Base-by-base conservation (phyloP, 305 asterid genomes). In the Rubia occidens region DNA sequence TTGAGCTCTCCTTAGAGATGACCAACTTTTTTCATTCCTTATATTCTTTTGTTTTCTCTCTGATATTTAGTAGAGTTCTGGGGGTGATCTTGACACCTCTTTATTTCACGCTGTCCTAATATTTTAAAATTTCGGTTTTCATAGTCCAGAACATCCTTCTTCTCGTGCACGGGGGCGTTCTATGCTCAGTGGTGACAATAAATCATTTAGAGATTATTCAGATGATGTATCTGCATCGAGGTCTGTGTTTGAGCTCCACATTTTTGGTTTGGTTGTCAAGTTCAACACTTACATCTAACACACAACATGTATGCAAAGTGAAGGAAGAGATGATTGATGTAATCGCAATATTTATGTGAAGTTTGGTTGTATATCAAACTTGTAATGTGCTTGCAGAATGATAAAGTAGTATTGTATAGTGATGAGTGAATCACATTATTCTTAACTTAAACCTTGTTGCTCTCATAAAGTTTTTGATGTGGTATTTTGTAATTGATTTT, bases 81-180 rank as follows among this genome's bases (percentile, higher is more conserved):
- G 58, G 15, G 18, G 53, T 39, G 8, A 40, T 13, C 43, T 37
- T 40, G 42, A 7, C 29, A 55, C 29, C 5, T 56, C 26, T 37
- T 11, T 66, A 15, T n/a, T 29, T 14, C n/a, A 56, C 6, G 17
- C n/a, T n/a, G 49, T 59, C 20, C 68, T 67, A 49, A 60, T 0
- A 15, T 32, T 65, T 14, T 56, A 35, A 37, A 26, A 21, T 29
- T 62, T 39, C 32, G 37, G 60, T 58, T 66, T 74, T 83, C 78
- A 49, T 87, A 94, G 99, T 78, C 99, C 97, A 59, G 99, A 94
- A 82, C 96, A 91, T 80, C 97, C 95, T 71, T 91, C 96, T 60
- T 79, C 86, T 78, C 89, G 84, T 62, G 86, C 90, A 75, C 93
- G 87, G 77, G 89, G 86, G 67, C 90, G 91, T 71, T 94, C 99